Evolutionary conservation across 768 basidiomycete species (phyloP).

Genomic region (Auriscalpium vulgare): DNA sequence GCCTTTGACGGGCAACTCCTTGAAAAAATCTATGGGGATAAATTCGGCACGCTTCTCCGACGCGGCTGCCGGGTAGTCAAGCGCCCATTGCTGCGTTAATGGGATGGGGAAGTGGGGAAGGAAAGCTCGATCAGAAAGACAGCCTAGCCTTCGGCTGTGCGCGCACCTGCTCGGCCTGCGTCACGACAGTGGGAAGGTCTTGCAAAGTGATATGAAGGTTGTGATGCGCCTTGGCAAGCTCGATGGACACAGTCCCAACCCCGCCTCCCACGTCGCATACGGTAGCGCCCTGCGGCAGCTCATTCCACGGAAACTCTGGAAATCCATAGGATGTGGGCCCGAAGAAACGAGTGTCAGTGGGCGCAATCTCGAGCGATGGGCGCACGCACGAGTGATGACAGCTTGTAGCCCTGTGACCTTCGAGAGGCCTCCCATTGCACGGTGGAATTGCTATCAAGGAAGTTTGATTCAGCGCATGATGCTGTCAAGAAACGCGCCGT

Average conservation of each 20-base stretch:
- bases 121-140: no score
- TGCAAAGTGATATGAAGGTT: constrained; percentile 23
- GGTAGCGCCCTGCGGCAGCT: constrained; percentile 11
- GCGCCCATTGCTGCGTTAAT: constrained; percentile 23
- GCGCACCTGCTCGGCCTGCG: constrained; percentile 22
- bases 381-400: not conserved
- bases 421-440: no score
- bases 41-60: constrained; percentile 29
- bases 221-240: constrained; percentile 20
- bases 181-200: constrained; percentile 24
- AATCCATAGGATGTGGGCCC: not conserved
- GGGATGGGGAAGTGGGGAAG: not conserved
- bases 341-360: not conserved
- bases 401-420: not conserved
- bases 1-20: constrained; percentile 25
- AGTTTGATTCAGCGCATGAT: not conserved
- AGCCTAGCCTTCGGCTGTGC: not conserved
- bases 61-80: constrained; percentile 27
- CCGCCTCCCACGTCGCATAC: constrained; percentile 27
- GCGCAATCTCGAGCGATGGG: not conserved
- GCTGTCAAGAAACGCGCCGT: not conserved
- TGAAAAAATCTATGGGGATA: constrained; percentile 31
- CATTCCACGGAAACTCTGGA: constrained; percentile 22
- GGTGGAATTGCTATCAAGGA: no score
- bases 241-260: constrained; percentile 21